phyloP scores from a whole-genome alignment of 2,329 filamentous ascomycete genomes.

The Dendrostoma leiphaemia region DNA sequence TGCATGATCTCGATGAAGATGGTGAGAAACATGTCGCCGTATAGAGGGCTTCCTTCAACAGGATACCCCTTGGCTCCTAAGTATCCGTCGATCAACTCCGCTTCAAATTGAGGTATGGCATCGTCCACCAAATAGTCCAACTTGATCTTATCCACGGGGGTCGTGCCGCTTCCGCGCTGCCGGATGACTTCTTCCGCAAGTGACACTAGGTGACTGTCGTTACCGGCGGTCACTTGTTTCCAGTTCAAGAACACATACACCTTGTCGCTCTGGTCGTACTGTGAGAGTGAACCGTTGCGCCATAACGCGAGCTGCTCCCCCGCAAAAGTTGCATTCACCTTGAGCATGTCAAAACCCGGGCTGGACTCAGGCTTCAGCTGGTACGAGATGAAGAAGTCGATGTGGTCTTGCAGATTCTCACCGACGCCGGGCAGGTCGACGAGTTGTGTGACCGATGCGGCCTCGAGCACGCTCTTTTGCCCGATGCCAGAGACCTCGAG shows the following conservation, averaged over 20 bases:
- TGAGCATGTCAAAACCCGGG: conserved; percentile 31
- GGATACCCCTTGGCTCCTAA: conserved; percentile 38
- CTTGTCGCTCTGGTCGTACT: conserved; percentile 38
- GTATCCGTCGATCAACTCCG: conserved; percentile 39
- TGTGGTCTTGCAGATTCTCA: conserved; percentile 41
- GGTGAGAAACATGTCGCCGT: conserved; percentile 29
- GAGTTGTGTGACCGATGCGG: conserved; percentile 37
- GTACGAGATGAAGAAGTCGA: conserved; percentile 21
- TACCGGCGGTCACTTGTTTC: conserved; percentile 31
- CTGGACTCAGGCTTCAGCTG: conserved; percentile 28
- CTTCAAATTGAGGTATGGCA: too few species aligned
- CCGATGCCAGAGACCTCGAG: conserved; percentile 37
- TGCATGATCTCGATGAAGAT: conserved; percentile 29
- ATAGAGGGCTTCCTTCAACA: conserved; percentile 27
- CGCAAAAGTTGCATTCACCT: conserved; percentile 29
- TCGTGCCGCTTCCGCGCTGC: too few species aligned
- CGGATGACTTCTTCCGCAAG: conserved; percentile 32
- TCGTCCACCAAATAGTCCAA: too few species aligned
- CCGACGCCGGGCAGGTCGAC: conserved; percentile 46
- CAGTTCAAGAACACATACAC: conserved; percentile 42
- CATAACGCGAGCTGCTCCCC: conserved; percentile 38
- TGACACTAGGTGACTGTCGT: conserved; percentile 26
- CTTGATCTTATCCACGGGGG: too few species aligned
- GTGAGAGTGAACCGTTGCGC: conserved; percentile 28
- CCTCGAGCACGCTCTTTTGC: conserved; percentile 38